These are phyloP conservation scores for Kluyveromyces marxianus DNA, from an alignment of 1,139 yeast genomes.

Conservation along the genomic window DNA sequence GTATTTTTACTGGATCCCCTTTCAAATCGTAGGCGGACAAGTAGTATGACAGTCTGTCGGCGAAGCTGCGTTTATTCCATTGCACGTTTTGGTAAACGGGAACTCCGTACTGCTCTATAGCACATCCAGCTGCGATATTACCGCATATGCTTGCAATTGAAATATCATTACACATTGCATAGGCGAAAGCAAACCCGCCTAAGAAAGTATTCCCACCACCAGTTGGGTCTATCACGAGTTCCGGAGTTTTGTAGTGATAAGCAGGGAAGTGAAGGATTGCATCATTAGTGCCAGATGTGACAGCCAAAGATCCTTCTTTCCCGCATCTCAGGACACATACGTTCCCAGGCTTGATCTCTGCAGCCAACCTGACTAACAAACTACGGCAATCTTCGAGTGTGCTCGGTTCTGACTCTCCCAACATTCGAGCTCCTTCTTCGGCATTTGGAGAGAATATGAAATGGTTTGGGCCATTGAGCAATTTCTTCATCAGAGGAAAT, in stretches of 20 bases:
- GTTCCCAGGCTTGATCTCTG: constrained; percentile 33
- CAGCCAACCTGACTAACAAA: constrained; percentile 39
- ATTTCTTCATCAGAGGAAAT: constrained; percentile 34
- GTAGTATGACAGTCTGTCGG: constrained; percentile 19
- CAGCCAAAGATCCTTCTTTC: constrained; percentile 48
- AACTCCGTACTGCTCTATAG: constrained; percentile 71
- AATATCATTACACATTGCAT: constrained; percentile 43
- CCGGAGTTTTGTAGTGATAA: constrained; percentile 43
- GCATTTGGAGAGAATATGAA: constrained; percentile 65
- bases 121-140: constrained; percentile 68
- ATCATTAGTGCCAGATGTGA: neutral
- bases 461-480: constrained; percentile 38
- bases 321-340: constrained; percentile 60
- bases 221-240: constrained; percentile 71
- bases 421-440: constrained; percentile 64
- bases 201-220: constrained; percentile 92
- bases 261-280: constrained; percentile 45
- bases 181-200: constrained; percentile 70
- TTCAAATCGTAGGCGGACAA: constrained; percentile 9
- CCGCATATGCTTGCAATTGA: constrained; percentile 57
- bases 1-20: neutral
- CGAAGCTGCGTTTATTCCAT: constrained; percentile 50
- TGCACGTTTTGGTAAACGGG: constrained; percentile 37
- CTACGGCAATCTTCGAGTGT: constrained; percentile 33
- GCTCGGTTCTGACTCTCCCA: constrained; percentile 41